Evolutionary conservation across 2,329 filamentous ascomycete species (phyloP), one percentile per base, ranked within the genome.

Genomic region (Cordyceps cicadae): DNA sequence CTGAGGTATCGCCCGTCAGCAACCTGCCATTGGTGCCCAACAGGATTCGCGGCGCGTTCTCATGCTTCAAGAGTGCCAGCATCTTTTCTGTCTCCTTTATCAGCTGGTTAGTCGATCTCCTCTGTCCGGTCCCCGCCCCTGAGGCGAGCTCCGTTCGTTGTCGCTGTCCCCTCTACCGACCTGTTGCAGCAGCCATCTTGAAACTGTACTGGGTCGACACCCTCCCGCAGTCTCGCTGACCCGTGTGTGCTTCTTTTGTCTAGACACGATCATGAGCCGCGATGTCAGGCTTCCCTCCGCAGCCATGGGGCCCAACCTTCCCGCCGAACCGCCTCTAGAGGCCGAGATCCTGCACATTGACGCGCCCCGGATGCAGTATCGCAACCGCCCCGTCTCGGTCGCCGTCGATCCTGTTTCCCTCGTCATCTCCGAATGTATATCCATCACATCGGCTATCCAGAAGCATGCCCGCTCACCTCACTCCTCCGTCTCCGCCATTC

Each of bases 381-480:
- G 82, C 68, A 84, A 79, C 68, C 80, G 82, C 19, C 82, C 82
- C 7, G 81, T 92, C 37, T 85, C 89, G 39, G 90, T 96, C 64
- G 90, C 92, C 49, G 88, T 96, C 66, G 90, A 96, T 70, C 92
- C 92, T 1, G 87, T 96, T 61, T 92, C 92, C 54, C 80, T 99
- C 68, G 92, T 99, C 66, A 96, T 96, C 64, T 96, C 93, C 75
- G 94, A 99, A 86, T 99, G 94, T 75, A 97, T 97, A 71, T 93
- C 92, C 51, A 93, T 99, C 76, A 97, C 94, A 15, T 97, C 93
- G 64, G 92, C 92, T 63, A 97, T 99, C 83, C 92, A 96, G 70
- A 99, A 99, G 77, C 88, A 97, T 83, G 89, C 92, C 65, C 89
- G 94, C 66, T 97, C 93, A 81, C 91, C 92, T 53, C 92, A 97